Evolutionary conservation across 1,139 yeast genomes (phyloP).

Genomic region (Kodamaea derodonti): DNA sequence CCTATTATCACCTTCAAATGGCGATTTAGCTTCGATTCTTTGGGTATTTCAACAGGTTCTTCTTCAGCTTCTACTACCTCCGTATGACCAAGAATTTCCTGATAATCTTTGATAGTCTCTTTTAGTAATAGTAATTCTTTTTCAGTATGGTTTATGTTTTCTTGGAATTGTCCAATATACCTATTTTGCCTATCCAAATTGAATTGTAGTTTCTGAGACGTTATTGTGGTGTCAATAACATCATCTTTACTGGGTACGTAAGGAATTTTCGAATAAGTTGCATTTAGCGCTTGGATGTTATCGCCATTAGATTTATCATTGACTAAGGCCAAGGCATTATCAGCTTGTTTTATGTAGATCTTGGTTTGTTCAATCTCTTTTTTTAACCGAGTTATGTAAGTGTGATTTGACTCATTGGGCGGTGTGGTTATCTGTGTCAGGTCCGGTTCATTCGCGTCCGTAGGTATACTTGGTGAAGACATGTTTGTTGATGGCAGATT

Average conservation of each 20-base stretch:
- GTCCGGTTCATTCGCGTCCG: no score
- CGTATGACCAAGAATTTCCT: constrained; percentile 4
- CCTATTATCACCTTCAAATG: constrained; percentile 20
- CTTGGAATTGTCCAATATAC: constrained; percentile 9
- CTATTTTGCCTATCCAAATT: constrained; percentile 17
- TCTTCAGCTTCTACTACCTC: background rate
- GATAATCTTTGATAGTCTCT: constrained; percentile 8
- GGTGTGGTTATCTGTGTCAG: no score
- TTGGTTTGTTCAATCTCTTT: constrained; percentile 27
- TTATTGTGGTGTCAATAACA: constrained; percentile 33
- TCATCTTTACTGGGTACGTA: constrained; percentile 35
- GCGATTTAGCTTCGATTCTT: background rate
- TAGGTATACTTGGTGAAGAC: no score
- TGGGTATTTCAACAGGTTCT: background rate
- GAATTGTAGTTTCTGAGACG: constrained; percentile 21
- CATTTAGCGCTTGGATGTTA: constrained; percentile 19
- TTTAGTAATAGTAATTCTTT: constrained; percentile 7
- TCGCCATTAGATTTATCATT: background rate
- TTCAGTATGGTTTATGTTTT: background rate
- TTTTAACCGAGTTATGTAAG: constrained; percentile 23
- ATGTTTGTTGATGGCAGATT: no score
- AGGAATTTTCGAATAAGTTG: constrained; percentile 26
- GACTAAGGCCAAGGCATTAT: constrained; percentile 18
- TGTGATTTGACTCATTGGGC: constrained; percentile 1
- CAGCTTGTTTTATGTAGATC: constrained; percentile 28